Evolutionary conservation across 1,284 basidiomycete genomes (phyloP).

Genomic region (Neotropicomus parvogracilis): DNA sequence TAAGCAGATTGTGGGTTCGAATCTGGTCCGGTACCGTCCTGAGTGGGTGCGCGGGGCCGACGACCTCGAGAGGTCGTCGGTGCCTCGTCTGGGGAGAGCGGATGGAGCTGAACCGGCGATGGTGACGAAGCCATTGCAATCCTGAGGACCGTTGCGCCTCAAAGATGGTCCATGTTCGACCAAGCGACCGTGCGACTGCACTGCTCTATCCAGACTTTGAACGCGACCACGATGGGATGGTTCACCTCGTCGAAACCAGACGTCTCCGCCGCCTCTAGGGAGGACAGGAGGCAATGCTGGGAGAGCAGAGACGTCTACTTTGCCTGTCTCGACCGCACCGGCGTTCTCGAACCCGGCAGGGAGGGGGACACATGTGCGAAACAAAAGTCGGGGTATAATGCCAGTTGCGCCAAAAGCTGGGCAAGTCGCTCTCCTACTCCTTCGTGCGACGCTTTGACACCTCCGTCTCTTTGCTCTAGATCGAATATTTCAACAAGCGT

Average conservation of each 20-base stretch:
- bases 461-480: conserved; percentile 39
- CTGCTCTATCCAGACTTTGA: conserved; percentile 11
- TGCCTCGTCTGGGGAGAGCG: conserved; percentile 54
- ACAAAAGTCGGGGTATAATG: conserved; percentile 54
- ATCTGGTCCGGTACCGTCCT: conserved; percentile 24
- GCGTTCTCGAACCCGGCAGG: conserved; percentile 65
- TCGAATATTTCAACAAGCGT: conserved; percentile 82
- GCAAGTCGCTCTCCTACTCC: conserved; percentile 41
- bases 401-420: conserved; percentile 79
- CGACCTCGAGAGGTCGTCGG: conserved; percentile 40
- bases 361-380: conserved; percentile 54
- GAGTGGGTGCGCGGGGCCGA: conserved; percentile 34
- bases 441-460: not conserved
- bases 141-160: conserved; percentile 2
- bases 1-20: conserved; percentile 44
- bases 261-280: conserved; percentile 42
- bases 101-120: conserved; percentile 60
- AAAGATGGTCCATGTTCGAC: conserved; percentile 6
- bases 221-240: conserved; percentile 26
- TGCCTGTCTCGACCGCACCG: conserved; percentile 62
- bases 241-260: conserved; percentile 34
- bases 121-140: conserved; percentile 34
- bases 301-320: conserved; percentile 74
- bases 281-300: conserved; percentile 72
- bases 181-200: conserved; percentile 18